Percentiles rank a stretch among this genome's conserved stretches.
Conservation (phyloP, 495 filamentous ascomycete genomes). For the Cercophora sp. region DNA sequence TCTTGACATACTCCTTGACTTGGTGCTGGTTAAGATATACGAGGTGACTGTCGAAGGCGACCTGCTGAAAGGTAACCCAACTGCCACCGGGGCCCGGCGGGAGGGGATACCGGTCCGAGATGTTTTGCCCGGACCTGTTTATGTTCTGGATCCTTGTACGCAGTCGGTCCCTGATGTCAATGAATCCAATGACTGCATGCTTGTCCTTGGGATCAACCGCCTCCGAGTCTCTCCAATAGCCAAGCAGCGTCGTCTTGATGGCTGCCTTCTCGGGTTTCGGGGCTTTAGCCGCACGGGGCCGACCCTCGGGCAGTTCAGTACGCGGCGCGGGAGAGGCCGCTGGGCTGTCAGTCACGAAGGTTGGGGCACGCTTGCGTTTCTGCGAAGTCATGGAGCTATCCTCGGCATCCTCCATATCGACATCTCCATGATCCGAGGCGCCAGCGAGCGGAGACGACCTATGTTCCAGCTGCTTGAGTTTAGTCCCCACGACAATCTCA, state of each 20-base stretch:
- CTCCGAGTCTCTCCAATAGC: slow-evolving; percentile 52
- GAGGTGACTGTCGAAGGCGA: slow-evolving; percentile 49
- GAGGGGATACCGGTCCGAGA: slow-evolving; percentile 38
- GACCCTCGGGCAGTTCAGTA: slow-evolving; percentile 21
- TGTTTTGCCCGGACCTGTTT: slow-evolving; percentile 33
- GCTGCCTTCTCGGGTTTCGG: slow-evolving; percentile 30
- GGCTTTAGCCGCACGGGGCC: slow-evolving; percentile 7
- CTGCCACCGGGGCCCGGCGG: slow-evolving; percentile 51
- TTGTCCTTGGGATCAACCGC: slow-evolving; percentile 38
- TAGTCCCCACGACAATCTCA: slow-evolving; percentile 45
- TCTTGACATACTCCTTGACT: slow-evolving; percentile 54
- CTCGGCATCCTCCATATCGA: slow-evolving; percentile 37
- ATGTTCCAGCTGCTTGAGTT: slow-evolving; percentile 13
- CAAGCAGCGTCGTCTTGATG: slow-evolving; percentile 44
- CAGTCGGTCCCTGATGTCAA: slow-evolving; percentile 50
- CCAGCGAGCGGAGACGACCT: slow-evolving; percentile 22
- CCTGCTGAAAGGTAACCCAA: slow-evolving; percentile 52
- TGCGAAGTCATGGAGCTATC: slow-evolving; percentile 24
- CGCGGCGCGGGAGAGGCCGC: slow-evolving; percentile 20
- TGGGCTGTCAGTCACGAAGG: slow-evolving; percentile 36
- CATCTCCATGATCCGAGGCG: slow-evolving; percentile 29
- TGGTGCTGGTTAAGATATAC: slow-evolving; percentile 42
- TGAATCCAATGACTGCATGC: slow-evolving; percentile 51
- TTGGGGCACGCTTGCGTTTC: slow-evolving; percentile 48
- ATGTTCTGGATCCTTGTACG: slow-evolving; percentile 46